phyloP scores from a whole-genome alignment of 2,329 filamentous ascomycete species.

The Colletotrichum musicola region DNA sequence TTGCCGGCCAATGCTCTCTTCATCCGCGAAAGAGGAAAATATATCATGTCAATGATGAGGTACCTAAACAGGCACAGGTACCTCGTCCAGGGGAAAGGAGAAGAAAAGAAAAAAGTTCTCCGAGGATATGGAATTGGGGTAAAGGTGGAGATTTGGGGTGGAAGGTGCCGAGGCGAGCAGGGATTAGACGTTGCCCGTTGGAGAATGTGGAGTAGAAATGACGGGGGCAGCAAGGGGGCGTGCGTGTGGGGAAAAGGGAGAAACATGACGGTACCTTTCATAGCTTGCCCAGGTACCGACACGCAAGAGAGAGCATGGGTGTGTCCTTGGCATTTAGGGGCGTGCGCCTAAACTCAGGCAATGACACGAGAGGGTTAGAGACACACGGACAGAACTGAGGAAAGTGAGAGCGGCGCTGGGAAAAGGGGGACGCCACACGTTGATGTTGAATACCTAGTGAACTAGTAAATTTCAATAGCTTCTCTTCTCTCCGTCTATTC shows the following conservation, averaged over 20 bases:
- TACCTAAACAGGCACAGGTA: slow-evolving; percentile 1
- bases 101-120: slow-evolving; percentile 1
- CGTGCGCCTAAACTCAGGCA: background rate
- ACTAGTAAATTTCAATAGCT: no score
- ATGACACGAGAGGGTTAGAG: no score
- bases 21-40: no score
- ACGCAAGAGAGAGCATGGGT: background rate
- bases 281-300: no score
- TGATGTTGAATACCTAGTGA: no score
- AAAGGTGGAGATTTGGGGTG: slow-evolving; percentile 34
- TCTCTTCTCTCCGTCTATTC: no score
- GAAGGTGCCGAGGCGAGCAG: slow-evolving; percentile 27
- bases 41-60: background rate
- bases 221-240: slow-evolving; percentile 1
- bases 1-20: no score
- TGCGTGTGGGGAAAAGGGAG: slow-evolving; percentile 29
- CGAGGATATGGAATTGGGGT: slow-evolving; percentile 14
- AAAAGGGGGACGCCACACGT: background rate
- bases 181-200: slow-evolving; percentile 23
- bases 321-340: background rate
- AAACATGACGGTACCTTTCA: background rate
- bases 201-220: slow-evolving; percentile 31
- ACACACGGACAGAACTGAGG: background rate
- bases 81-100: background rate
- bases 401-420: background rate